Evolutionary conservation across 257 asterid species (phyloP).

Genomic region (Petunia axillaris): DNA sequence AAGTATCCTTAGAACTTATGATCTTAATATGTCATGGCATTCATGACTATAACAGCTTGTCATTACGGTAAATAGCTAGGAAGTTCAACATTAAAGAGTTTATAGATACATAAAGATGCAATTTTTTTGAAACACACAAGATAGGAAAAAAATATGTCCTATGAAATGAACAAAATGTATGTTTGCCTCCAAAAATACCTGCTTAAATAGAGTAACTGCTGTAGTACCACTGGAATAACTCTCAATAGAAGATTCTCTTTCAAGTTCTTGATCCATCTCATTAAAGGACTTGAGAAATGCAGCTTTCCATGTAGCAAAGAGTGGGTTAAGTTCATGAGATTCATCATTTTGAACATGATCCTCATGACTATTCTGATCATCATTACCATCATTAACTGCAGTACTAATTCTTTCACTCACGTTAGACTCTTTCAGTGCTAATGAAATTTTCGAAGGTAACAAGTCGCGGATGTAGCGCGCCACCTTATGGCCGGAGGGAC

Average conservation of each 20-base stretch:
- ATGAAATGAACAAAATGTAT: neutral
- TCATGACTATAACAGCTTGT: no score
- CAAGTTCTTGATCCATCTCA: conserved; percentile 73
- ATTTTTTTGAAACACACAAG: no score
- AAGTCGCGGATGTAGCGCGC: conserved; percentile 64
- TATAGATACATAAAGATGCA: no score
- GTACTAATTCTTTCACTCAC: conserved; percentile 17
- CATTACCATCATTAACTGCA: conserved; percentile 9
- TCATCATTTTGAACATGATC: no score
- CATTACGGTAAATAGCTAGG: no score
- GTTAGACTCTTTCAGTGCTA: conserved; percentile 34
- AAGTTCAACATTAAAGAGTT: no score
- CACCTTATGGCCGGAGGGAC: conserved; percentile 88
- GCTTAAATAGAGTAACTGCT: conserved; percentile 66
- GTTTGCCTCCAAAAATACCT: conserved; percentile 44
- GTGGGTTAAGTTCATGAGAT: conserved; percentile 30
- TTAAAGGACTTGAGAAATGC: conserved; percentile 52
- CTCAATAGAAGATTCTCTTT: conserved; percentile 52
- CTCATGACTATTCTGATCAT: neutral
- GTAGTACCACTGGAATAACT: conserved; percentile 89
- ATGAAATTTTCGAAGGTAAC: conserved; percentile 72
- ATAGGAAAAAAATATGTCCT: neutral
- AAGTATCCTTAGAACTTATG: no score
- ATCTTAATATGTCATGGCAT: no score
- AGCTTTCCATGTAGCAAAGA: conserved; percentile 62